Evolutionary conservation across 768 basidiomycete genomes (phyloP).

Genomic region (Gloeophyllum trabeum): DNA sequence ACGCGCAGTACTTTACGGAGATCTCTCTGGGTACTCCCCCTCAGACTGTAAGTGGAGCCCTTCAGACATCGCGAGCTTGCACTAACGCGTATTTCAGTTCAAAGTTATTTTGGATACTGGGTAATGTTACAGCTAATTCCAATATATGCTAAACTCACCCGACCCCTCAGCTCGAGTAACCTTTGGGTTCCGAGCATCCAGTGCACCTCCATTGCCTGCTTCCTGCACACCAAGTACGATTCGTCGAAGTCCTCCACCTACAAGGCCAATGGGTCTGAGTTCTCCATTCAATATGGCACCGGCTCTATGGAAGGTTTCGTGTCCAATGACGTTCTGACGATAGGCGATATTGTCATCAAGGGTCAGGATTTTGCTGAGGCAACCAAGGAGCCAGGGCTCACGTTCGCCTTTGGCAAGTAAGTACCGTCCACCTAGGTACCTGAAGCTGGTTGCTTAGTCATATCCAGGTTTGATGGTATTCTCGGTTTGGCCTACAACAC

Average conservation of each 20-base stretch:
- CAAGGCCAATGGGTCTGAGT: constrained; percentile 81
- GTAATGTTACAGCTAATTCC: constrained; percentile 20
- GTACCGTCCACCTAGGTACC: constrained; percentile 15
- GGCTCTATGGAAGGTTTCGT: constrained; percentile 97
- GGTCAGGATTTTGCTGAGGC: constrained; percentile 90
- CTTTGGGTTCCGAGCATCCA: constrained; percentile 82
- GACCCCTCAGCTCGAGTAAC: constrained; percentile 62
- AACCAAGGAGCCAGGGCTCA: constrained; percentile 89
- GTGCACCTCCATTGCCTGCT: constrained; percentile 87
- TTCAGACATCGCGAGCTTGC: not conserved
- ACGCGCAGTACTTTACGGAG: constrained; percentile 93
- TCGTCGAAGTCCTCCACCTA: constrained; percentile 68
- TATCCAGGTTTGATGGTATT: constrained; percentile 82
- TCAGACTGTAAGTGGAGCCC: constrained; percentile 45
- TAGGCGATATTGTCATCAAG: constrained; percentile 74
- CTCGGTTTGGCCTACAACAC: constrained; percentile 92
- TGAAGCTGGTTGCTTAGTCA: not conserved
- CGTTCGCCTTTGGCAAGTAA: constrained; percentile 93
- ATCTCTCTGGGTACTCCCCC: constrained; percentile 78
- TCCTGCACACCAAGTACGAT: constrained; percentile 91
- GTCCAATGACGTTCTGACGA: constrained; percentile 67
- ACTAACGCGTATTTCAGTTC: constrained; percentile 35
- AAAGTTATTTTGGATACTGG: constrained; percentile 94
- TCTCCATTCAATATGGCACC: constrained; percentile 89
- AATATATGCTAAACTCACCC: constrained; percentile 2